A percentile compares a stretch with the other conserved stretches of the same genome.
Evolutionary conservation across 176 grass and related monocot genomes (phyloP).

Genomic region (Phyllostachys edulis): DNA sequence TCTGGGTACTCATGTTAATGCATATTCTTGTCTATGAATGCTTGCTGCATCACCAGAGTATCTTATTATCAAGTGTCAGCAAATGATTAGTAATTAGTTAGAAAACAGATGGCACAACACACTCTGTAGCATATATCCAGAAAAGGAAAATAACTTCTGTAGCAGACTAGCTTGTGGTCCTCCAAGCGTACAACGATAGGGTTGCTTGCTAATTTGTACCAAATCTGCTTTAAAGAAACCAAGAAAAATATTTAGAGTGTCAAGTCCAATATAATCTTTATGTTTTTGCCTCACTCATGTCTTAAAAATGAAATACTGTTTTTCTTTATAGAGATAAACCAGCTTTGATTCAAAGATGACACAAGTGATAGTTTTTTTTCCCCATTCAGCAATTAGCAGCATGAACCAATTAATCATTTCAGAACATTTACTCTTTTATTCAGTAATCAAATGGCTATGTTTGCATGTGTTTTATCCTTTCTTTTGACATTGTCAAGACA

Average conservation of each 20-base stretch:
- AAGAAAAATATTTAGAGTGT: not conserved
- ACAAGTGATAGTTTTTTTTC: not conserved
- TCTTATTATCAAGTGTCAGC: not conserved
- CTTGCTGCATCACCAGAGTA: not conserved
- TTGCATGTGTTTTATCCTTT: not conserved
- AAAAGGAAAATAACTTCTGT: not conserved
- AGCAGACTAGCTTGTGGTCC: constrained; percentile 1
- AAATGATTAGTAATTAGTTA: not conserved
- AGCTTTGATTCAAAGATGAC: not conserved
- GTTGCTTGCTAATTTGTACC: not conserved
- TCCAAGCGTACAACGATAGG: not conserved
- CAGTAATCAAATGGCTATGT: not conserved
- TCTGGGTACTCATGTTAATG: not conserved
- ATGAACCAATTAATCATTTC: not conserved
- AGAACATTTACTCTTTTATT: not conserved
- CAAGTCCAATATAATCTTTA: not conserved
- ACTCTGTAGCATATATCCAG: not conserved
- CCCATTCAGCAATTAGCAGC: not conserved
- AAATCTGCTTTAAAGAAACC: not conserved
- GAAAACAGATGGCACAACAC: not conserved
- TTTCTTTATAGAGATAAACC: not conserved
- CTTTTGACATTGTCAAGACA: not conserved
- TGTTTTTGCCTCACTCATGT: not conserved
- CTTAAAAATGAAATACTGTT: not conserved
- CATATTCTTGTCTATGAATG: not conserved